These are phyloP conservation scores for Rauvolfia tetraphylla DNA, from an alignment of 257 asterid species.

Conservation along the genomic window DNA sequence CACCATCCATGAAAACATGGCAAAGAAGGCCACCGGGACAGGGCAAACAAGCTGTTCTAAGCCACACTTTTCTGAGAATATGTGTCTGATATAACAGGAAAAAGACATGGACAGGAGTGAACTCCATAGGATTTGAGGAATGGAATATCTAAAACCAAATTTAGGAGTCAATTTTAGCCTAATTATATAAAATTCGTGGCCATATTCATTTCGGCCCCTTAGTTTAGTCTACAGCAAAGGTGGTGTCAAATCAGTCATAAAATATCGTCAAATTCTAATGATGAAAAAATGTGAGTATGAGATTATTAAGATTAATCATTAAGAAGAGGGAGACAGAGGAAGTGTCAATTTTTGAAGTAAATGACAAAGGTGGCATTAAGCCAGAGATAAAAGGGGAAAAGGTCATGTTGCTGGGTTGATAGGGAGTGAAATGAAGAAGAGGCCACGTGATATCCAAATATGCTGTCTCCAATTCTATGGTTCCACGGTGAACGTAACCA, in stretches of 20 bases:
- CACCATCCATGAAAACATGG: slow-evolving; percentile 15
- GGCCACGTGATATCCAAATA: neutral
- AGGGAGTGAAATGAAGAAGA: slow-evolving; percentile 1
- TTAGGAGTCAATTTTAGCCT: neutral
- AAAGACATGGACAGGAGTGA: neutral
- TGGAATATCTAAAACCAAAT: neutral
- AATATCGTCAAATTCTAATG: neutral
- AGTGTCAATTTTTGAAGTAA: slow-evolving; percentile 8
- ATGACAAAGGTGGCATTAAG: slow-evolving; percentile 9
- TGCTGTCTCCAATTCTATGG: slow-evolving; percentile 13
- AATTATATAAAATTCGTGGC: neutral
- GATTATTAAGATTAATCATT: neutral
- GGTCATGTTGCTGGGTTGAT: slow-evolving; percentile 6
- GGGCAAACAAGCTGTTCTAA: slow-evolving; percentile 17
- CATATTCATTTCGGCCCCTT: neutral
- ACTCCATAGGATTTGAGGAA: neutral
- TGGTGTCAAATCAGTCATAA: slow-evolving; percentile 4
- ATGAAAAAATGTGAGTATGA: neutral
- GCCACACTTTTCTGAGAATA: neutral
- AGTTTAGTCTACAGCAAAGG: neutral
- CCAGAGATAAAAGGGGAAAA: neutral
- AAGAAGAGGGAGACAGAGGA: slow-evolving; percentile 8
- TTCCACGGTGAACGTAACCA: neutral
- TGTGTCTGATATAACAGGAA: neutral
- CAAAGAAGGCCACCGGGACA: slow-evolving; percentile 11